Base-by-base conservation (phyloP, 2,329 filamentous ascomycete species). In the Drechslerella dactyloides region DNA sequence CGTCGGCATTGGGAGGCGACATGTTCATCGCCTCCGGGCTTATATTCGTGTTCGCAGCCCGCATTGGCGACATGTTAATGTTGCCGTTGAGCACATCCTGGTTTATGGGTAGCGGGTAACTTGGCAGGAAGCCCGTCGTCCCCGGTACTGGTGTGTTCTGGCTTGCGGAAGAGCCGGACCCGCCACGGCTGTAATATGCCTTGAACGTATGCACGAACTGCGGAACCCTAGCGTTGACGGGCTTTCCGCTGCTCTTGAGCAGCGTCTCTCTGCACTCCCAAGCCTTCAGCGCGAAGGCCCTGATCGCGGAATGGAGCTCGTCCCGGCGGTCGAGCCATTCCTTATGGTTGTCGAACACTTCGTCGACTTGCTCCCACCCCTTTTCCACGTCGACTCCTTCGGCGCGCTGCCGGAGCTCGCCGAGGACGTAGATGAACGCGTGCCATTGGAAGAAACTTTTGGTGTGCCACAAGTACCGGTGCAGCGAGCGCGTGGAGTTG, bases 391-490 rank as follows among this genome's bases (percentile, higher is more conserved):
- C 27, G 30, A 51, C 55, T 68, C 78, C 64, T 61, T 76, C 17
- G 78, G 65, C 24, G 66, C 78, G 30, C 74, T 77, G 42, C 24
- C 68, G 68, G 17, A 80, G 73, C 13, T 78, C 68, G 27, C 77
- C 76, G 3, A 80, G 77, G 15, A 80, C 55, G 1, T 78, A 75
- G 51, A 80, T 79, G 55, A 79, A 78, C 11, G 78, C 75, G 61
- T 79, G 77, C 8, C 79, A 75, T 65, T 79, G 61, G 68, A 78
- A 81, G 52, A 80, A 80, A 1, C 75, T 75, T 50, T 74, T 75
- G 13, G 77, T 75, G 54, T 79, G 76, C 79, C 79, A 81, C 7
- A 74, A 74, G 53, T 75, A 80, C 30, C 73, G 76, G 17, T 69
- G 73, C 2, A 78, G 63, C 0, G 72, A 73, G 1, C 73, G 42